Evolutionary conservation across 2,329 filamentous ascomycete species (phyloP), one percentile per base, ranked within the genome.

Genomic region (Bertia moriformis): DNA sequence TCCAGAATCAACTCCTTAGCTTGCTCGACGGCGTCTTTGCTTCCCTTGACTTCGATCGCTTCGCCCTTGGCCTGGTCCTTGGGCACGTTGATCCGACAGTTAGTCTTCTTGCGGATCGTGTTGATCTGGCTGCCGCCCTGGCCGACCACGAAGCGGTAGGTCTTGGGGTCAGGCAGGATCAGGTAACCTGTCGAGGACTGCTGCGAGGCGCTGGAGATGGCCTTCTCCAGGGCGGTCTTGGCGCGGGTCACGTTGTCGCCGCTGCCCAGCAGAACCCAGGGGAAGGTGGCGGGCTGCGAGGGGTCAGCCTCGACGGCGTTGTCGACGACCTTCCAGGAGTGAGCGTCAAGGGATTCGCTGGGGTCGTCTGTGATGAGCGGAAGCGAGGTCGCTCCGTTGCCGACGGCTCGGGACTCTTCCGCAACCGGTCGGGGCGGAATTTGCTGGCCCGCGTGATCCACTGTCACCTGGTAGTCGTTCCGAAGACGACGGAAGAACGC

Each of bases 341-440:
- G 78, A 17, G 68, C 73, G 45, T 83, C 77, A 4, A 73, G 66
- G 17, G 69, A 59, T 12, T 70, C 62, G 13, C 77, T 73, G 1
- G 73, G 71, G 39, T 91, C 84, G 52, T 96, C 91, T 1, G 88
- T 96, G 59, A 96, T 96, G 48, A 98, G 62, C n/a, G 91, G 91
- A 41, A 93, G 71, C 29, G 74, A 10, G 12, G 10, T 14, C 10
- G 10, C 32, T 7, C 15, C 61, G 38, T 66, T 70, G 35, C 72
- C 74, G 45, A 74, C 79, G 29, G 67, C 65, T 17, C 73, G 69
- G 5, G 63, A 41, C 63, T 65, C 57, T 42, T 67, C 60, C 42
- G 72, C 60, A 19, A 62, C 57, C 7, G 81, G 72, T 61, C 80
- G 87, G 29, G 77, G 56, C 4, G 91, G 91, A 3, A 83, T 65